Evolutionary conservation across 768 basidiomycete genomes (phyloP).

Genomic region (Collybia nuda): DNA sequence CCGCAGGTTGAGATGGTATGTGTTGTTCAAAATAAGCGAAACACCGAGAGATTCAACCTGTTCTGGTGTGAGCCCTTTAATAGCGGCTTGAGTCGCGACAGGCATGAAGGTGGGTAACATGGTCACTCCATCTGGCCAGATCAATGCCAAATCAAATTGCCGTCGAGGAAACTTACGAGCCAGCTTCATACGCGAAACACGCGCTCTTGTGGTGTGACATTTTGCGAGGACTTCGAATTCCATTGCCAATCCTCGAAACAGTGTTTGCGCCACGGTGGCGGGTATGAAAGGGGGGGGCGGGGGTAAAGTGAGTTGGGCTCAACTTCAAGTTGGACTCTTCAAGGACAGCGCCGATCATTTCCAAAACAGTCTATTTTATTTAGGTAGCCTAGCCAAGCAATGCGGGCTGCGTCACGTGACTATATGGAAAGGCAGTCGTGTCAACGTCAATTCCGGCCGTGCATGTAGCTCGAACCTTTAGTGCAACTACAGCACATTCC

Average conservation of each 20-base stretch:
- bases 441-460: not conserved
- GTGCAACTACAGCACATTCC: constrained; percentile 2
- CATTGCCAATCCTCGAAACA: constrained; percentile 44
- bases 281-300: too few relatives aligned
- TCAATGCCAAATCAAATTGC: constrained; percentile 3
- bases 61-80: constrained; percentile 86
- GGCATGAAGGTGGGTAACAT: constrained; percentile 93
- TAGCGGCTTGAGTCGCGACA: constrained; percentile 88
- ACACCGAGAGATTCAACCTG: constrained; percentile 82
- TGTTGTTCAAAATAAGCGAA: constrained; percentile 85
- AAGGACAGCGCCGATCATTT: not conserved
- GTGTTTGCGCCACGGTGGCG: constrained; percentile 11
- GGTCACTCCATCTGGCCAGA: constrained; percentile 66
- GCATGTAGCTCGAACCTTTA: not conserved
- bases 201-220: constrained; percentile 79
- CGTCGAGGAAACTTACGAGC: constrained; percentile 52
- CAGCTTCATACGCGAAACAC: constrained; percentile 84
- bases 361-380: too few relatives aligned
- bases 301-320: not conserved
- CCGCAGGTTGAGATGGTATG: constrained; percentile 86
- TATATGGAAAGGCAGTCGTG: too few relatives aligned
- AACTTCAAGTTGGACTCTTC: too few relatives aligned
- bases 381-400: too few relatives aligned
- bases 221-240: constrained; percentile 80
- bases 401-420: too few relatives aligned